Conservation (phyloP, 2,329 filamentous ascomycete genomes). For the Monilinia laxa region DNA sequence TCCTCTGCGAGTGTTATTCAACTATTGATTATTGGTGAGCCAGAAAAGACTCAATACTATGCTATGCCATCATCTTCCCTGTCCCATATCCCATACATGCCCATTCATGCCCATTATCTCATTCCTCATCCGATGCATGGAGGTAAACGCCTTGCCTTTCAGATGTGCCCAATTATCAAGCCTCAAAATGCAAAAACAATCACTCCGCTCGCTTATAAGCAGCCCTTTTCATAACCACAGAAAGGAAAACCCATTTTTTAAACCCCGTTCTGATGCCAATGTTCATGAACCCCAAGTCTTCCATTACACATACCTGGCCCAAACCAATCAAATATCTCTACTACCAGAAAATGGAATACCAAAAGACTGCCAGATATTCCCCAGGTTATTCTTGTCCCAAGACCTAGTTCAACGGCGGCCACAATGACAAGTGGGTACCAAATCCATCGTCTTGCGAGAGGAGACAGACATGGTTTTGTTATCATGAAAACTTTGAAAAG, state of each 20-base stretch:
- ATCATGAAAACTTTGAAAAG: slow-evolving; percentile 66
- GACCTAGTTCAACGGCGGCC: slow-evolving; percentile 63
- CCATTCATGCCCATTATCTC: background rate
- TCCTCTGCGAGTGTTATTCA: background rate
- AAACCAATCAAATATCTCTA: slow-evolving; percentile 44
- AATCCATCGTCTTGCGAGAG: slow-evolving; percentile 61
- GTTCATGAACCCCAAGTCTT: slow-evolving; percentile 16
- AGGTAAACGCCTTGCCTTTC: slow-evolving; percentile 7
- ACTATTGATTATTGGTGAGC: background rate
- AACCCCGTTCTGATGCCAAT: slow-evolving; percentile 14
- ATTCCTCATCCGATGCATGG: background rate
- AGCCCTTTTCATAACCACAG: background rate
- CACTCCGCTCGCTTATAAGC: background rate
- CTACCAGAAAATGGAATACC: slow-evolving; percentile 47
- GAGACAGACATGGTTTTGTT: slow-evolving; percentile 69
- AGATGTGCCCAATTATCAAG: background rate
- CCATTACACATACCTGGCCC: slow-evolving; percentile 31
- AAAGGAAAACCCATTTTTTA: background rate
- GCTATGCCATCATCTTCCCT: background rate
- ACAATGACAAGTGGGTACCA: slow-evolving; percentile 66
- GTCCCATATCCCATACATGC: slow-evolving; percentile 8
- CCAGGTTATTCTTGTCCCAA: slow-evolving; percentile 43
- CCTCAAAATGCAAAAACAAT: slow-evolving; percentile 2
- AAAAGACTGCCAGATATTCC: slow-evolving; percentile 46
- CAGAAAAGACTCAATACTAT: background rate